phyloP scores from a whole-genome alignment of 257 asterid species.

The Handroanthus guayacan region DNA sequence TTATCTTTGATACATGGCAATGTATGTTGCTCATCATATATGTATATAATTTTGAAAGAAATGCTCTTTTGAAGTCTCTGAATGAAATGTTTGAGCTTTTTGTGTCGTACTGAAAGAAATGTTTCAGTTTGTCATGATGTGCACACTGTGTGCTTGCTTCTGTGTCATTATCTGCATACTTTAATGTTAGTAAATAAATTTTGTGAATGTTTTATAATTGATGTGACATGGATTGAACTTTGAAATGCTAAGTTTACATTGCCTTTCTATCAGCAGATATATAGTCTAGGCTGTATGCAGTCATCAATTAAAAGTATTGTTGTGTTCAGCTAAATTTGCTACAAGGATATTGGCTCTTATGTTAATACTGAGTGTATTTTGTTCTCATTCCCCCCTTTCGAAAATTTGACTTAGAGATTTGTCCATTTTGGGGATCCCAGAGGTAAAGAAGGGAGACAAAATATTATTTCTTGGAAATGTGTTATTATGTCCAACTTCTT shows the following conservation, averaged over 20 bases:
- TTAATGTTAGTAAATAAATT: background rate
- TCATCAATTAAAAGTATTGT: background rate
- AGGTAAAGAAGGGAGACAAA: conserved; percentile 19
- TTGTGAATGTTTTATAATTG: background rate
- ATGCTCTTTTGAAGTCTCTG: no score
- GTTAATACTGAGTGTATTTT: background rate
- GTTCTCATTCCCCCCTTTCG: conserved; percentile 1
- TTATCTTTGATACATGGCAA: no score
- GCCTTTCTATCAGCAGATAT: background rate
- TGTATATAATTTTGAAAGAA: no score
- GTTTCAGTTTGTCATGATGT: no score
- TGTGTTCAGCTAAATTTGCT: background rate
- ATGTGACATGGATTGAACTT: conserved; percentile 1
- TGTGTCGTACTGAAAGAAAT: no score
- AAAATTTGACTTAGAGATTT: background rate
- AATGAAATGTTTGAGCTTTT: no score
- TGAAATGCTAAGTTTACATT: conserved; percentile 1
- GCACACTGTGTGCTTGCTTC: no score
- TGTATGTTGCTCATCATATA: no score
- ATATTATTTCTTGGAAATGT: conserved; percentile 27
- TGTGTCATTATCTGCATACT: background rate
- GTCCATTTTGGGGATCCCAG: background rate
- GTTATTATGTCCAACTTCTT: conserved; percentile 32
- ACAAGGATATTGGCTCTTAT: conserved; percentile 7
- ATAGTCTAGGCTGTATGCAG: background rate